Conservation (phyloP, 2,329 filamentous ascomycete genomes). For the Zymoseptoria passerinii region DNA sequence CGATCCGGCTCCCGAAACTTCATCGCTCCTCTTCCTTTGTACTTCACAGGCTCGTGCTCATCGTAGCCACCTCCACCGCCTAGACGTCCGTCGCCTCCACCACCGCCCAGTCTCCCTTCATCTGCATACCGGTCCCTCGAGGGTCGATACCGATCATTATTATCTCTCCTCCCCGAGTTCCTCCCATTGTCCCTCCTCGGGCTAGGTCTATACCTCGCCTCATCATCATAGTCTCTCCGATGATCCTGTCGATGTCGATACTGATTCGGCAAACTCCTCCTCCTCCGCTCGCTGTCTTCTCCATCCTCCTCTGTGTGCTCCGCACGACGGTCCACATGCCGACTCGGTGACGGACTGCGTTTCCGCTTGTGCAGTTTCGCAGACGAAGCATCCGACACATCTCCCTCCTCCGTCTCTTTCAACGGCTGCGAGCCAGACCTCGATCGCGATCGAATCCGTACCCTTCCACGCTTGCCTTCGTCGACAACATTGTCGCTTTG, state of each 20-base stretch:
- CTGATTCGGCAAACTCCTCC: slow-evolving; percentile 33
- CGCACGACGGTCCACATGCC: slow-evolving; percentile 18
- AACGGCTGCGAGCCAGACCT: slow-evolving; percentile 24
- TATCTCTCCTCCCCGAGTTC: slow-evolving; percentile 8
- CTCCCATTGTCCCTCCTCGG: slow-evolving; percentile 20
- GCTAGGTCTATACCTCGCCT: slow-evolving; percentile 24
- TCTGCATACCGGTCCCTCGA: slow-evolving; percentile 14
- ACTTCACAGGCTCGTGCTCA: slow-evolving; percentile 30
- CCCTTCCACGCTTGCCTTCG: slow-evolving; percentile 30
- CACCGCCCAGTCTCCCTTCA: slow-evolving; percentile 33
- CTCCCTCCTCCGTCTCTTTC: slow-evolving; percentile 17
- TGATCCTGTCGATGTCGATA: slow-evolving; percentile 18
- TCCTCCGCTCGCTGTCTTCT: slow-evolving; percentile 18
- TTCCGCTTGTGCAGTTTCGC: slow-evolving; percentile 29
- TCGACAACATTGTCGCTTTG: slow-evolving; percentile 30
- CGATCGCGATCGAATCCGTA: slow-evolving; percentile 26
- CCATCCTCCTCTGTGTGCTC: slow-evolving; percentile 5
- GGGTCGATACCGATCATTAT: slow-evolving; percentile 22
- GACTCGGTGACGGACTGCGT: slow-evolving; percentile 28
- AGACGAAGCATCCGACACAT: slow-evolving; percentile 15
- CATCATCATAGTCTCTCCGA: slow-evolving; percentile 16
- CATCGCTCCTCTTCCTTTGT: slow-evolving; percentile 36
- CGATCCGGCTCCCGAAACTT: slow-evolving; percentile 28
- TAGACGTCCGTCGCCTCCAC: slow-evolving; percentile 11
- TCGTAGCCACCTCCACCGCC: slow-evolving; percentile 15